phyloP scores from a whole-genome alignment of 164 flowering plant genomes.

The grape (Vitis vinifera) region ASM3070453v1 NC_081815.1:7519001-7519500 shows the following conservation, averaged over 20 bases:
- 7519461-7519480: constrained; percentile 89
- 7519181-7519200: constrained; percentile 73
- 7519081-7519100: constrained; percentile 77
- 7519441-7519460: constrained; percentile 89
- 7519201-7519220: constrained; percentile 85
- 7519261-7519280: constrained; percentile 94
- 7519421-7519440: constrained; percentile 88
- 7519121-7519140: constrained; percentile 80
- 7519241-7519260: constrained; percentile 79
- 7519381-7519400: constrained; percentile 88
- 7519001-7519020: constrained; percentile 39
- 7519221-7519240: constrained; percentile 69
- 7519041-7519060: constrained; percentile 71
- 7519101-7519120: constrained; percentile 91
- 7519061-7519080: constrained; percentile 75
- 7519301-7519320: constrained; percentile 88
- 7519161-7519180: constrained; percentile 85
- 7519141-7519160: constrained; percentile 90
- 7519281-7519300: constrained; percentile 79
- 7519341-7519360: constrained; percentile 81
- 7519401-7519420: constrained; percentile 71
- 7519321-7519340: constrained; percentile 74
- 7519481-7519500: constrained; percentile 60
- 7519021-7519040: constrained; percentile 86
- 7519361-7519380: constrained; percentile 81